Base-by-base conservation (phyloP, 441 rosid species). In the Adansonia gregorii region DNA sequence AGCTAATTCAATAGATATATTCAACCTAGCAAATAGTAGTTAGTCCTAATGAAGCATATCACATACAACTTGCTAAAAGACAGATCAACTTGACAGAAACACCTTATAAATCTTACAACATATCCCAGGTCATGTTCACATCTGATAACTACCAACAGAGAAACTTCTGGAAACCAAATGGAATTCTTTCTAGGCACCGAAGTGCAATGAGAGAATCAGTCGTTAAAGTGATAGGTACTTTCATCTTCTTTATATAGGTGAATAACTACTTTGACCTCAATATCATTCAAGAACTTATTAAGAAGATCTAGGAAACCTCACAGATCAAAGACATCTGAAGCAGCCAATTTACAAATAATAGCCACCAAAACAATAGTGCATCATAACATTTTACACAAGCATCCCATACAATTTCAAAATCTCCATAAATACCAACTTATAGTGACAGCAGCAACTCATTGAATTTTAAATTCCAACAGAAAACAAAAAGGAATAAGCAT, bases 1-100 rank as follows among this genome's bases (percentile, higher is more conserved):
- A 56, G 54, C 60, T 55, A 55, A 73, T 41, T 73, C 54, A 58
- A 73, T 24, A 56, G 54, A 73, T 7, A 39, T 72, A 24, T 41
- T 73, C 43, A 41, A 39, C 52, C 52, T 39, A 43, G 52, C 35
- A 65, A 35, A 65, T 39, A n/a, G 19, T 6, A 72, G 1, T 35
- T n/a, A 41, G 15, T 51, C 24, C 60, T 27, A 71, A 51, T 52
- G n/a, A 52, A 71, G 43, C 74, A 71, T 8, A 52, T 71, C 15
- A 15, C 14, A 72, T 56, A 64, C 35, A 35, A 64, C 46, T 7
- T 35, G 8, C 43, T 35, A 35, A 64, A 64, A 35, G 46, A 63
- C 45, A 14, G 19, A 63, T 31, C 68, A 35, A 64, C 46, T 4
- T 64, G 20, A 31, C 41, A 60, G 41, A 60, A 60, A 24, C 66